phyloP scores from a whole-genome alignment of 2,329 filamentous ascomycete species.

The Calonectria fujianensis region DNA sequence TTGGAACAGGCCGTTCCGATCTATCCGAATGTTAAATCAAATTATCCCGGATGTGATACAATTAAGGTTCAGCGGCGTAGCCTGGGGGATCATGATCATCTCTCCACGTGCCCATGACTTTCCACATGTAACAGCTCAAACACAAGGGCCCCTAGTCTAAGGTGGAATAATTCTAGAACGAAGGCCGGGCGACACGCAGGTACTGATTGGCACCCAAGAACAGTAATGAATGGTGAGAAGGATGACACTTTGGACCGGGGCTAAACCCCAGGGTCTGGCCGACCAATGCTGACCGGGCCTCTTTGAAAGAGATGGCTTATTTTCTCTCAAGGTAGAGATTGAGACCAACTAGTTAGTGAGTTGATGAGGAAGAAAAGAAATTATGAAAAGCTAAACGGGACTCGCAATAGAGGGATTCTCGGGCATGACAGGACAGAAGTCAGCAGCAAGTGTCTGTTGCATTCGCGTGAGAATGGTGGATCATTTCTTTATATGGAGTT shows the following conservation, averaged over 20 bases:
- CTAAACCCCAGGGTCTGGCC: not conserved
- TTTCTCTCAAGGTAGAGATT: not conserved
- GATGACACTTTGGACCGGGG: not conserved
- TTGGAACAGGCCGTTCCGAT: not conserved
- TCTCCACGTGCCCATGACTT: not conserved
- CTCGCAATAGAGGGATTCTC: not conserved
- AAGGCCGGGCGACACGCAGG: not conserved
- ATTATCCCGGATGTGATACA: slow-evolving; percentile 12
- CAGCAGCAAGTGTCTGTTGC: not conserved
- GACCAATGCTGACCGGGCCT: not conserved
- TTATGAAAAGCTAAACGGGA: not conserved
- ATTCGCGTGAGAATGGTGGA: not conserved
- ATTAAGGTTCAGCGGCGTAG: slow-evolving; percentile 6
- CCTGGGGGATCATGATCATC: slow-evolving; percentile 11
- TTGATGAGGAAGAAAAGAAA: not conserved
- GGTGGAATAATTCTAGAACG: not conserved
- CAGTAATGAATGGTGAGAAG: not conserved
- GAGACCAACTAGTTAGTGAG: not conserved
- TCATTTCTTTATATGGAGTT: slow-evolving; percentile 8
- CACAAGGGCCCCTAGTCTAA: slow-evolving; percentile 7
- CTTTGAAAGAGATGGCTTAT: not conserved
- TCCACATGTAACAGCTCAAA: not conserved
- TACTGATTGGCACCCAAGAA: not conserved
- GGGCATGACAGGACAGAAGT: not conserved
- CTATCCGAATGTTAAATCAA: not conserved